Evolutionary conservation across 2,329 filamentous ascomycete genomes (phyloP), one percentile per base, ranked within the genome.

Genomic region (Fusarium mundagurra): DNA sequence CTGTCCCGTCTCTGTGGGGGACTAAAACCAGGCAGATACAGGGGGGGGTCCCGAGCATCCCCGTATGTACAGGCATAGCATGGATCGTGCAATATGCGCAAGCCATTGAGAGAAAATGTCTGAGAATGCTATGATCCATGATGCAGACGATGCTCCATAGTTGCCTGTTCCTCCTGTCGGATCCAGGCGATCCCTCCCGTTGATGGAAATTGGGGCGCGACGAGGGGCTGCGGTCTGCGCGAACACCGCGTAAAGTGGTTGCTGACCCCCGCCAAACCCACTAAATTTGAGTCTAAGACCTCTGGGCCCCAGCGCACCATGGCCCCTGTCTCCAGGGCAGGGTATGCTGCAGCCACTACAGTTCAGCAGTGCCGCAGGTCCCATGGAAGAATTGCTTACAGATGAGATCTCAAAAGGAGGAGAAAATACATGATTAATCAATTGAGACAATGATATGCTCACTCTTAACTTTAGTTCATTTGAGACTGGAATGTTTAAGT

Each of bases 201-300:
- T 69, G 68, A 72, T 70, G 68, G 76, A 76, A 76, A 76, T 65
- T 75, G 75, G 75, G 74, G 68, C 77, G 74, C 77, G 75, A 74
- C 66, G 76, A 78, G 77, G 77, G 76, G 77, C 76, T 76, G 29
- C 54, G 39, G 69, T 68, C 70, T 53, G 72, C 70, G 67, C 70
- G 76, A 75, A 58, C 57, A 78, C 74, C 77, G 77, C 77, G 77
- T 79, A 79, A 79, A 79, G 77, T 79, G 77, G 74, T 72, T 60
- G 59, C 58, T 68, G 63, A 65, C 72, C 69, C 76, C 71, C 72
- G 71, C 76, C 77, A 79, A 71, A 14, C 27, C 74, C 74, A 65
- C 77, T 78, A 76, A 75, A 74, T 68, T 50, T 65, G 36, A 75
- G 72, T 75, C 72, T 66, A 74, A 74, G 69, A 70, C 72, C 57